These are phyloP conservation scores for Geosmithia flava DNA, from an alignment of 2,329 filamentous ascomycete species.

Conservation along the genomic window DNA sequence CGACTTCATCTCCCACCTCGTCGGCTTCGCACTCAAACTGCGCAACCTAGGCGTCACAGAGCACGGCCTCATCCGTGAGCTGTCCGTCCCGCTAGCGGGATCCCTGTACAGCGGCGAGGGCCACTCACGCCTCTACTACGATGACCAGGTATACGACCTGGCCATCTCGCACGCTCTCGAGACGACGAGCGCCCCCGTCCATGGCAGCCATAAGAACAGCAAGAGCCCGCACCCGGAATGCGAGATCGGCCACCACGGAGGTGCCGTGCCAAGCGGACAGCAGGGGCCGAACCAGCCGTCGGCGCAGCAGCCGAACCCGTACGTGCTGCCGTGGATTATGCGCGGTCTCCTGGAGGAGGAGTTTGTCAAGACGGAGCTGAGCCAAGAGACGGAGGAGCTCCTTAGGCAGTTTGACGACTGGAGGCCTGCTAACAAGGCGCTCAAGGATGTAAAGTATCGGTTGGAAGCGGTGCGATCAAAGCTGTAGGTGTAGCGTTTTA, in stretches of 20 bases:
- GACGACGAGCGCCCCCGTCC: conserved; percentile 27
- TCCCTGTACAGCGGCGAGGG: conserved; percentile 87
- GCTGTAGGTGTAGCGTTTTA: conserved; percentile 35
- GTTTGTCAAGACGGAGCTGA: conserved; percentile 71
- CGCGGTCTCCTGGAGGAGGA: conserved; percentile 86
- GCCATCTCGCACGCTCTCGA: conserved; percentile 63
- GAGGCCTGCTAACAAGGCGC: conserved; percentile 78
- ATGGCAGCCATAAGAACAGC: neutral
- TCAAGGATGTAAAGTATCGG: conserved; percentile 93
- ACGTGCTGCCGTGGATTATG: conserved; percentile 91
- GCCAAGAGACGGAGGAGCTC: conserved; percentile 63
- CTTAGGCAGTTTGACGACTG: conserved; percentile 87
- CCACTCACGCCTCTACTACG: conserved; percentile 87
- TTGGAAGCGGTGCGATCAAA: conserved; percentile 86
- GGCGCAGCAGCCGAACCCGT: conserved; percentile 55
- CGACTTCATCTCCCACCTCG: conserved; percentile 85
- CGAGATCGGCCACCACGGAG: conserved; percentile 5
- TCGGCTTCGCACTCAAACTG: conserved; percentile 86
- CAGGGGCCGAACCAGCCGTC: neutral
- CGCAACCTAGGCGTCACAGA: conserved; percentile 89
- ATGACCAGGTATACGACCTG: conserved; percentile 72
- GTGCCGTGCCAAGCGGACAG: conserved; percentile 10
- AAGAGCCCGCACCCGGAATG: conserved; percentile 6
- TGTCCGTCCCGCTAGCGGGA: conserved; percentile 78
- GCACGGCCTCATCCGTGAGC: conserved; percentile 83